Evolutionary conservation across 2,329 filamentous ascomycete species (phyloP).

Genomic region (Myriangium duriaei): DNA sequence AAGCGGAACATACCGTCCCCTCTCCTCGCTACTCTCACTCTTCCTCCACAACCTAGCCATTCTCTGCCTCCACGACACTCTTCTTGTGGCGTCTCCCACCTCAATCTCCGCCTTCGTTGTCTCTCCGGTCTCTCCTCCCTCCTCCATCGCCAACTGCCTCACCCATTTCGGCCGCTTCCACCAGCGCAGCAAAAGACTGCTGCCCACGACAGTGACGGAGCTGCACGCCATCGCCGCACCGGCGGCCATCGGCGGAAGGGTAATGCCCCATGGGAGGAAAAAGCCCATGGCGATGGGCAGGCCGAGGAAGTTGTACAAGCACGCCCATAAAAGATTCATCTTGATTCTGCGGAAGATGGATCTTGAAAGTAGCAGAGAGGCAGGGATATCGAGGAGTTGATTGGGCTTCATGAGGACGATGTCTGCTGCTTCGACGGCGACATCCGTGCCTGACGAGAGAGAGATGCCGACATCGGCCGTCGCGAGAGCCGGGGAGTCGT

Average conservation of each 20-base stretch:
- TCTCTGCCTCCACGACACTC: no score
- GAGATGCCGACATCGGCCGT: slow-evolving; percentile 90
- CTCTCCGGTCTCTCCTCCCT: slow-evolving; percentile 13
- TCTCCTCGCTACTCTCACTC: slow-evolving; percentile 24
- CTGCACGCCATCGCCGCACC: slow-evolving; percentile 88
- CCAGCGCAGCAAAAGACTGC: slow-evolving; percentile 70
- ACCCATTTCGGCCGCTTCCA: slow-evolving; percentile 83
- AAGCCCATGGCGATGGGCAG: slow-evolving; percentile 95
- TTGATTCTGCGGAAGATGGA: slow-evolving; percentile 89
- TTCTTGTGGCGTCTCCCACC: no score
- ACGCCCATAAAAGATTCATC: slow-evolving; percentile 84
- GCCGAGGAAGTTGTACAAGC: slow-evolving; percentile 81
- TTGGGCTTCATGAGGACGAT: slow-evolving; percentile 90
- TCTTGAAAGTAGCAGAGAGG: slow-evolving; percentile 66
- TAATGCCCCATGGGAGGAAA: slow-evolving; percentile 77
- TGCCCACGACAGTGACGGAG: slow-evolving; percentile 79
- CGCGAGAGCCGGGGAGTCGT: slow-evolving; percentile 88
- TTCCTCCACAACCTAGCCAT: slow-evolving; percentile 19
- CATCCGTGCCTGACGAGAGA: slow-evolving; percentile 83
- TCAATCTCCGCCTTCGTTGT: slow-evolving; percentile 5
- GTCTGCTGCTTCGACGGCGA: slow-evolving; percentile 94
- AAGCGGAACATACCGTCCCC: slow-evolving; percentile 34
- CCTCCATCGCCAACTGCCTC: slow-evolving; percentile 49
- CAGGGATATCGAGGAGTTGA: slow-evolving; percentile 85
- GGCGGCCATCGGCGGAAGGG: slow-evolving; percentile 86